Base-by-base conservation (phyloP, 257 asterid genomes). In the Voacanga thouarsii region DNA sequence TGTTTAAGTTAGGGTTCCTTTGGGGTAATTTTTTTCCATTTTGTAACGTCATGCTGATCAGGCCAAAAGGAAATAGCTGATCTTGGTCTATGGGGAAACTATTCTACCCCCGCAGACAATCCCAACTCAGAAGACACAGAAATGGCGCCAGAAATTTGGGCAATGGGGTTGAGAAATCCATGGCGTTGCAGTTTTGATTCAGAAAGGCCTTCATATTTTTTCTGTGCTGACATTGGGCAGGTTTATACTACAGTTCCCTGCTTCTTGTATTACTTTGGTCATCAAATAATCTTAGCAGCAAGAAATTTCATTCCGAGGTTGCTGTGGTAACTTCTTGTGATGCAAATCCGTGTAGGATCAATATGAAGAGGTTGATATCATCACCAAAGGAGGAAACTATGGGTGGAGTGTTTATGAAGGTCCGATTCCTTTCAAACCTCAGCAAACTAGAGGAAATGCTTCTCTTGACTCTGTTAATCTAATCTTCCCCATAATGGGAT, bases 171-270 rank as follows among this genome's bases (percentile, higher is more conserved):
- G 15, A 90, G 97, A 85, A 86, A 87, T 65, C 98, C 98, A 9
- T 94, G 97, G 98, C 94, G 97, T 23, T 94, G 98, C 69, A 92
- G 97, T 86, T 94, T 94, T 28, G 98, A 94, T 81, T 82, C 97
- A 33, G 94, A 92, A 78, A 90, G 96, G 90, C 97, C 97, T 84
- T 86, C 94, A 30, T 92, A 94, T 81, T 92, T 94, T 85, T 66
- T 90, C 28, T 94, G 98, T 63, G 96, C 91, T 15, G 98, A 92
- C 79, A 74, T 82, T 81, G 98, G 98, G 24, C 88, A 92, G 98
- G 98, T n/a, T n/a, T n/a, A n/a, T 94, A 33, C 5, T 41, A n/a
- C 59, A 12, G 12, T 61, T 61, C 5, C 5, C 64, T 21, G 30
- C 64, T 21, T 24, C 61, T 18, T 55, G 30, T 21, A 23, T 21